Conservation (phyloP, 2,329 filamentous ascomycete species). For the Alternaria panax region DNA sequence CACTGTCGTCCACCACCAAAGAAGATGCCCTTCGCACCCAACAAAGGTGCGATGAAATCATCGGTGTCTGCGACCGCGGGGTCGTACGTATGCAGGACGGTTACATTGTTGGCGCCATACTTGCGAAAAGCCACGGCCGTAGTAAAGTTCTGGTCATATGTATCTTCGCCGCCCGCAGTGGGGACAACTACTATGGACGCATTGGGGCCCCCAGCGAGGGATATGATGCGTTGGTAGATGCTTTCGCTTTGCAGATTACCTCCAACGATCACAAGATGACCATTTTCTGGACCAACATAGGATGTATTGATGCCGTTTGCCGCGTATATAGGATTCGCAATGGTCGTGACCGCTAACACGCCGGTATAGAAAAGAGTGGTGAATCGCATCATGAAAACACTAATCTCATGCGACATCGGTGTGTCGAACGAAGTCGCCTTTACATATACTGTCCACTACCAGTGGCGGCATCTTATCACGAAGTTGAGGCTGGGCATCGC, state of each 20-base stretch:
- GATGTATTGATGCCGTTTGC: constrained; percentile 19
- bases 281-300: constrained; percentile 32
- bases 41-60: constrained; percentile 30
- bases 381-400: constrained; percentile 15
- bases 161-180: constrained; percentile 33
- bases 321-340: constrained; percentile 14
- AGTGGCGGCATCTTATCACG: constrained; percentile 3
- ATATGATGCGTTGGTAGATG: constrained; percentile 38
- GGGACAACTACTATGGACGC: constrained; percentile 34
- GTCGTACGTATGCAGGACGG: constrained; percentile 36
- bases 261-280: constrained; percentile 34
- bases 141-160: constrained; percentile 29
- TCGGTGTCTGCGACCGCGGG: constrained; percentile 31
- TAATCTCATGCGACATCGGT: background rate
- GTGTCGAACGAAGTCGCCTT: background rate
- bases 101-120: constrained; percentile 33
- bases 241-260: constrained; percentile 32
- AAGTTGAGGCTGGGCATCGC: constrained; percentile 10
- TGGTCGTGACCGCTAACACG: constrained; percentile 10
- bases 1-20: constrained; percentile 37
- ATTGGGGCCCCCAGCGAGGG: constrained; percentile 31
- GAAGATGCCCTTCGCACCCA: constrained; percentile 31
- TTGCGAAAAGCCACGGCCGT: constrained; percentile 26
- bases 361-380: constrained; percentile 10
- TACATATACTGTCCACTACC: background rate